phyloP scores from a whole-genome alignment of 768 basidiomycete genomes.

The Lentinus tigrinus region DNA sequence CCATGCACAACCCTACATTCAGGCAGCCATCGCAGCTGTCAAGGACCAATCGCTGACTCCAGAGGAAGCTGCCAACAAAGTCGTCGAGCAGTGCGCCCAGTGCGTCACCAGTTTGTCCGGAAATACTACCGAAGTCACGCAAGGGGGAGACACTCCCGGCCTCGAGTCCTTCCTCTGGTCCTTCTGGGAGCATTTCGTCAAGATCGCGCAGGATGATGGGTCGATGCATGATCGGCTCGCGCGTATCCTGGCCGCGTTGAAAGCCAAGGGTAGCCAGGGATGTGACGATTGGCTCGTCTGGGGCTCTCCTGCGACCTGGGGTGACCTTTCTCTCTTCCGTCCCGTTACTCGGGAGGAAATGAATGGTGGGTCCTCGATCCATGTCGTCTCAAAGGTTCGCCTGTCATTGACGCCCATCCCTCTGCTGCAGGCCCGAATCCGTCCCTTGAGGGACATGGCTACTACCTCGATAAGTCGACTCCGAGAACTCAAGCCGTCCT shows the following conservation, averaged over 20 bases:
- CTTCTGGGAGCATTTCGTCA: slow-evolving; percentile 2
- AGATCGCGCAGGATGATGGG: background rate
- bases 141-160: slow-evolving; percentile 8
- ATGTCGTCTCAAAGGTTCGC: no score
- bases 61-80: background rate
- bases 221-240: slow-evolving; percentile 2
- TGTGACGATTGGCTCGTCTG: slow-evolving; percentile 9
- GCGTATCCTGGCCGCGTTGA: background rate
- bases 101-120: background rate
- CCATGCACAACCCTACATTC: background rate
- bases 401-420: background rate
- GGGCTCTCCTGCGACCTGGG: background rate
- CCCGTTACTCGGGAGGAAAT: slow-evolving; percentile 1
- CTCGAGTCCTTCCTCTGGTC: slow-evolving; percentile 11
- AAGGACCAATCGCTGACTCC: background rate
- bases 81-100: background rate
- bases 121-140: background rate
- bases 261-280: background rate
- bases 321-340: slow-evolving; percentile 3
- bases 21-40: background rate
- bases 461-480: background rate
- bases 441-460: background rate
- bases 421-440: background rate
- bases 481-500: background rate
- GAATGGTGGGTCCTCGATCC: slow-evolving; percentile 13